Conservation (phyloP, 2,329 filamentous ascomycete species). For the Ophiobolus disseminans region DNA sequence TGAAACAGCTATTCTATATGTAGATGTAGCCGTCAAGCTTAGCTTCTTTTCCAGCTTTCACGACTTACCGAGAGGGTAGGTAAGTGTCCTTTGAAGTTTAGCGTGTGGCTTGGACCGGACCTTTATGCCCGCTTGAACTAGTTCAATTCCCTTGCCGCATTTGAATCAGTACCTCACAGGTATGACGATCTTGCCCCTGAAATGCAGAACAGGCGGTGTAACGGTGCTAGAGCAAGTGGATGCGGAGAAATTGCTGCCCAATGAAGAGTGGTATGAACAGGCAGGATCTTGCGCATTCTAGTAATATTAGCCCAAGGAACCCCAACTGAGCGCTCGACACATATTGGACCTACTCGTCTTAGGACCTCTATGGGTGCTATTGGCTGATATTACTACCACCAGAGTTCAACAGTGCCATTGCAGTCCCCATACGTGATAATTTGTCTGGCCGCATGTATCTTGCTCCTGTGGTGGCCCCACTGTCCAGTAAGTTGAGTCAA, state of each 20-base stretch:
- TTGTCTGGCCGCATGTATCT: too few species aligned
- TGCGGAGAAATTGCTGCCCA: conserved; percentile 4
- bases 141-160: not conserved
- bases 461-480: too few species aligned
- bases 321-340: not conserved
- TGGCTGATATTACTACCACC: too few species aligned
- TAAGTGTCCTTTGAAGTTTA: not conserved
- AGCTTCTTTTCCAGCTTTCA: too few species aligned
- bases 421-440: too few species aligned
- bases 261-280: not conserved
- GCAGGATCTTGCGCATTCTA: not conserved
- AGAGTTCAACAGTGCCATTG: too few species aligned
- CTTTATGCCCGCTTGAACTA: not conserved
- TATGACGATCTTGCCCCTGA: not conserved
- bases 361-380: too few species aligned
- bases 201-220: not conserved
- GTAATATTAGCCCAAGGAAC: not conserved
- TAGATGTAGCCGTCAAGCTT: too few species aligned
- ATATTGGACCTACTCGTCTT: too few species aligned
- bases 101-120: not conserved
- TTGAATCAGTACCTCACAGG: not conserved
- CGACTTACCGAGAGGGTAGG: too few species aligned
- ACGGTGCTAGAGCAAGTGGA: not conserved
- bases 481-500: too few species aligned
- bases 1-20: too few species aligned